phyloP scores from a whole-genome alignment of 225 moss, liverwort and hornwort species.

The Polytrichum commune region DNA sequence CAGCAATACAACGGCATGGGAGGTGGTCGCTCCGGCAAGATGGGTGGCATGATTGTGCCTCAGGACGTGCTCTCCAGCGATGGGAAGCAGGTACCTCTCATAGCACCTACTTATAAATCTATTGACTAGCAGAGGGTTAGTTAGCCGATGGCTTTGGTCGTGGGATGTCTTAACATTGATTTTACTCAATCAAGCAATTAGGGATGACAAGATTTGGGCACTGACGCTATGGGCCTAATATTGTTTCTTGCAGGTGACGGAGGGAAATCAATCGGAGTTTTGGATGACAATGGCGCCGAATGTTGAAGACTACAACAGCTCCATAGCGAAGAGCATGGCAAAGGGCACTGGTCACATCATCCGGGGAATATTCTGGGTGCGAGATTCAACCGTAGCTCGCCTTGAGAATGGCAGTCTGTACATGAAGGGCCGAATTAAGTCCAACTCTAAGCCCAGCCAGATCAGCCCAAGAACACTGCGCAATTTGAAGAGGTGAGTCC shows the following conservation, averaged over 20 bases:
- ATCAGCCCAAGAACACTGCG: slow-evolving; percentile 58
- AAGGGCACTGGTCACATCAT: slow-evolving; percentile 75
- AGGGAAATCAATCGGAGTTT: slow-evolving; percentile 66
- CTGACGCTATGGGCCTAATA: too few relatives aligned
- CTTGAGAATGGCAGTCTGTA: slow-evolving; percentile 61
- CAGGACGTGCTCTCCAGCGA: slow-evolving; percentile 46
- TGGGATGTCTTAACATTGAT: too few relatives aligned
- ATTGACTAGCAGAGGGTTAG: too few relatives aligned
- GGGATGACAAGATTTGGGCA: too few relatives aligned
- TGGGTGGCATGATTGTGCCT: slow-evolving; percentile 38
- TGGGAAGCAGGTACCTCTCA: slow-evolving; percentile 33
- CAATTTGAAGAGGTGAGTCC: slow-evolving; percentile 58
- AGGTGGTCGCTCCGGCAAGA: slow-evolving; percentile 9
- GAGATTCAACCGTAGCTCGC: slow-evolving; percentile 57
- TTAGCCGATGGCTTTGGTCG: too few relatives aligned
- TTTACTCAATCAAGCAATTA: too few relatives aligned
- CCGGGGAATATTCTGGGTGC: slow-evolving; percentile 71
- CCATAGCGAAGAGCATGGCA: slow-evolving; percentile 67
- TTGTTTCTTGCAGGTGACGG: slow-evolving; percentile 28
- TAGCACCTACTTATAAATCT: neutral
- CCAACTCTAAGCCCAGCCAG: slow-evolving; percentile 44
- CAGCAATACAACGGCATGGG: slow-evolving; percentile 22
- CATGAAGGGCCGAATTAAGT: slow-evolving; percentile 51
- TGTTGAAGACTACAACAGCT: slow-evolving; percentile 89
- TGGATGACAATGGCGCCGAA: slow-evolving; percentile 91